These are phyloP conservation scores for Diaporthe vexans DNA, from an alignment of 2,329 filamentous ascomycete genomes.

Conservation along the genomic window DNA sequence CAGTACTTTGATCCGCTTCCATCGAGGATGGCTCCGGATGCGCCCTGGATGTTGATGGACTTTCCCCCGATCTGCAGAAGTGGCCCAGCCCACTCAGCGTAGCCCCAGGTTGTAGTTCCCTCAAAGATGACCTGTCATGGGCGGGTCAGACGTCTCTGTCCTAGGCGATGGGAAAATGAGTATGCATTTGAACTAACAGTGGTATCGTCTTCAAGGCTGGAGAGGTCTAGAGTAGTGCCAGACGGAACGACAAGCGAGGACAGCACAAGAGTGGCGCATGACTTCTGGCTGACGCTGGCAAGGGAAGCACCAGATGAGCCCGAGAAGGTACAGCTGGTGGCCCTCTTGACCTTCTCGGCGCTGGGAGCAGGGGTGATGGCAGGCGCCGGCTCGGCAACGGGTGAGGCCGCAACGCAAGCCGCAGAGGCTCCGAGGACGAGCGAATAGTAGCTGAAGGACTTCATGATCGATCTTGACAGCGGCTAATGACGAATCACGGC, in stretches of 20 bases:
- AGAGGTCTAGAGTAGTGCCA: constrained; percentile 70
- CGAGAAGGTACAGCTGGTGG: constrained; percentile 66
- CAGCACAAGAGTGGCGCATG: constrained; percentile 67
- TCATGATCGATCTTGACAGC: constrained; percentile 25
- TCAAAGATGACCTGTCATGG: constrained; percentile 67
- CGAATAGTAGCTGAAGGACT: background rate
- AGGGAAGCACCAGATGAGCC: constrained; percentile 54
- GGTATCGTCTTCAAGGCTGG: constrained; percentile 63
- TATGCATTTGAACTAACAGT: constrained; percentile 48
- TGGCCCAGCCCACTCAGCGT: constrained; percentile 75
- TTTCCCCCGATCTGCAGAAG: constrained; percentile 72
- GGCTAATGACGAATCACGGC: constrained; percentile 8
- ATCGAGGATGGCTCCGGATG: constrained; percentile 65
- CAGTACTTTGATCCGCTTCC: constrained; percentile 70
- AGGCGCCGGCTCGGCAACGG: constrained; percentile 28
- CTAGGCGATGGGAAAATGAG: background rate
- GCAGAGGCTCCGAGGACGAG: constrained; percentile 26
- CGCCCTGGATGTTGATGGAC: constrained; percentile 65
- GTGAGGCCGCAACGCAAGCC: constrained; percentile 23
- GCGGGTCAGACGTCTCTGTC: background rate
- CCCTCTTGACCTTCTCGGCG: constrained; percentile 28
- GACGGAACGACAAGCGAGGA: constrained; percentile 67
- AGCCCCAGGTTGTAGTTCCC: constrained; percentile 75
- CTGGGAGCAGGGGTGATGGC: constrained; percentile 35
- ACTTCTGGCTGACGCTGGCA: constrained; percentile 61